Evolutionary conservation across 2,329 filamentous ascomycete genomes (phyloP), one percentile per base, ranked within the genome.

Genomic region (Chalara sp.): DNA sequence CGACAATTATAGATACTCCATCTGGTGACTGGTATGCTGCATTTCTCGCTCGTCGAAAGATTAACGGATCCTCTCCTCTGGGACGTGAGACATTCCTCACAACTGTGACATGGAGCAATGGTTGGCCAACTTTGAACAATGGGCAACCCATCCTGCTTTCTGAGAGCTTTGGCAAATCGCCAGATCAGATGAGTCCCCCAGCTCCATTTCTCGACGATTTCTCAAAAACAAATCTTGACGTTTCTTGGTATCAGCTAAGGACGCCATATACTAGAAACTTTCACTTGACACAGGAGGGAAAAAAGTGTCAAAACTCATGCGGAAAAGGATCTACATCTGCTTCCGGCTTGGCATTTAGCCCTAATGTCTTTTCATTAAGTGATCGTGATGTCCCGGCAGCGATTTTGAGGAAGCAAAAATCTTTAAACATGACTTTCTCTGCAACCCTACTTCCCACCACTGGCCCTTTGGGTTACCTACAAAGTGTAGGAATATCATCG

Each of bases 21-120:
- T 74, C 79, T 11, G 77, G 78, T 7, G 69, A 65, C 6, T 54
- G 54, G 52, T 56, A 53, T 33, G 52, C 54, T 5, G 39, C 49
- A 30, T 56, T 54, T 21, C 30, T 56, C 29, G 54, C 54, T 44
- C 39, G 54, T 21, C 37, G 54, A 40, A 57, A 56, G 8, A 57
- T 57, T 32, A 55, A 56, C 13, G 51, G 53, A 12, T 47, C 49
- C 37, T 55, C 51, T 12, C 53, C 52, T 35, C 12, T 45, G 52
- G 53, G 50, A 8, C 51, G 56, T 28, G 55, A 57, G 37, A 55
- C 49, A 6, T 58, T 55, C 42, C 35, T 53, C n/a, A 48, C 56
- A n/a, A 48, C 48, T 12, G 48, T 59, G 3, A 46, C 42, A 31
- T 59, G 53, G 56, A 39, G 46, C 6, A 48, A 58, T 33, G 56